Conservation (phyloP, 768 basidiomycete species). For the Epithele typhae region DNA sequence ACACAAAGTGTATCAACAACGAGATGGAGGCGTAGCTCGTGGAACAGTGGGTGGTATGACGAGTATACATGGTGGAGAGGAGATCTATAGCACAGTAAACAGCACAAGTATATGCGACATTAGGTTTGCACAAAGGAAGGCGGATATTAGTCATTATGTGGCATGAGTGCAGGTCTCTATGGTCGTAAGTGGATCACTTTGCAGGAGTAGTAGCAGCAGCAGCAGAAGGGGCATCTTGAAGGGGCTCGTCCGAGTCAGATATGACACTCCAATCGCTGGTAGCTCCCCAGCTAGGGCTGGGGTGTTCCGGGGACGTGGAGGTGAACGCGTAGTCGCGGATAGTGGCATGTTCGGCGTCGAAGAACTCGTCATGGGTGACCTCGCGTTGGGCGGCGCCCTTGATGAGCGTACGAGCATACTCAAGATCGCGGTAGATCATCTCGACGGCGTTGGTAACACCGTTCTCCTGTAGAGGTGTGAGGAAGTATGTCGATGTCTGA, state of each 20-base stretch:
- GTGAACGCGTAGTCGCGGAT: constrained; percentile 25
- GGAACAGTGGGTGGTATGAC: constrained; percentile 1
- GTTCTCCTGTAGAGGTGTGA: constrained; percentile 59
- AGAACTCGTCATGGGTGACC: constrained; percentile 16
- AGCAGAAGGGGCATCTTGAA: constrained; percentile 5
- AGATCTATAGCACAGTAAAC: constrained; percentile 6
- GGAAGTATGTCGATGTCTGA: not conserved
- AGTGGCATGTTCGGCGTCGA: constrained; percentile 32
- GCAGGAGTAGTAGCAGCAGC: too few relatives aligned
- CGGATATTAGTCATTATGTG: not conserved
- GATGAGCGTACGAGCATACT: constrained; percentile 87
- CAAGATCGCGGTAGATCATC: constrained; percentile 92
- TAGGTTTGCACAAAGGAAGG: not conserved
- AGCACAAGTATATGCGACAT: not conserved
- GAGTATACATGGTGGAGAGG: not conserved
- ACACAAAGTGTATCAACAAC: not conserved
- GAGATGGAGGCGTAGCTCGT: not conserved
- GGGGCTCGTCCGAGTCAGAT: constrained; percentile 55
- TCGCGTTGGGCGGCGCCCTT: constrained; percentile 42
- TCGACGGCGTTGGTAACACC: constrained; percentile 94
- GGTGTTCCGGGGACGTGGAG: constrained; percentile 10
- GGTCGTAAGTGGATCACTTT: too few relatives aligned
- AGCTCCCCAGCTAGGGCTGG: constrained; percentile 20
- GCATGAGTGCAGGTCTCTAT: too few relatives aligned
- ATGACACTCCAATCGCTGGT: constrained; percentile 73